Base-by-base conservation (phyloP, 441 rosid genomes). In the Daphne laureola region DNA sequence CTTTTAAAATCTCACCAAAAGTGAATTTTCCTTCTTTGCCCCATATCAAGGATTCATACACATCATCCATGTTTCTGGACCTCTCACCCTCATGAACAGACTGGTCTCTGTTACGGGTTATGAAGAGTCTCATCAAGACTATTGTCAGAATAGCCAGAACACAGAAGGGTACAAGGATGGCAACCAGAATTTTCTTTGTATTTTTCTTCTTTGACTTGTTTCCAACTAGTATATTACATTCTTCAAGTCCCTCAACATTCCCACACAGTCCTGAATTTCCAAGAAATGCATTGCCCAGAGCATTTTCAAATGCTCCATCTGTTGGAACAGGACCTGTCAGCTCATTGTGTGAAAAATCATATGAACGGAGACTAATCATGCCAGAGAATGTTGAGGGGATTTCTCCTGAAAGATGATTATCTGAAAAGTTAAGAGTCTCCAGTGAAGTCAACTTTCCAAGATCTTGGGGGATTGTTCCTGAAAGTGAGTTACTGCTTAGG, bases 251-350 rank as follows among this genome's bases (percentile, higher is more conserved):
- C n/a, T n/a, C 51, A 8, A 56, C 59, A 17, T 80, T 54, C 38
- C 90, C 84, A 46, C 94, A 86, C 74, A 86, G 69, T n/a, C 75
- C 87, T 1, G 70, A 15, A 51, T 82, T 86, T 49, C 79, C 85
- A 4, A 36, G 21, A 59, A 76, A 80, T 35, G 78, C 65, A 41
- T 36, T 55, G 35, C 50, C 64, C 4, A 78, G 64, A 4, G 82
- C 75, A 57, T 70, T 73, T 62, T 49, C 67, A 64, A 85, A 85
- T 26, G 65, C 38, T 40, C 57, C 38, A 54, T 54, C 66, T 2
- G 55, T 63, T 18, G 94, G 90, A 53, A 86, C 51, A 0, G 66
- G 58, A 53, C 90, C 94, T 0, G 72, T 58, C 36, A 86, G 65
- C 49, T 67, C 46, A 42, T 86, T 86, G 62, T 76, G 64, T 14